Conservation (phyloP, 2,329 filamentous ascomycete species). For the Fusarium setosum region DNA sequence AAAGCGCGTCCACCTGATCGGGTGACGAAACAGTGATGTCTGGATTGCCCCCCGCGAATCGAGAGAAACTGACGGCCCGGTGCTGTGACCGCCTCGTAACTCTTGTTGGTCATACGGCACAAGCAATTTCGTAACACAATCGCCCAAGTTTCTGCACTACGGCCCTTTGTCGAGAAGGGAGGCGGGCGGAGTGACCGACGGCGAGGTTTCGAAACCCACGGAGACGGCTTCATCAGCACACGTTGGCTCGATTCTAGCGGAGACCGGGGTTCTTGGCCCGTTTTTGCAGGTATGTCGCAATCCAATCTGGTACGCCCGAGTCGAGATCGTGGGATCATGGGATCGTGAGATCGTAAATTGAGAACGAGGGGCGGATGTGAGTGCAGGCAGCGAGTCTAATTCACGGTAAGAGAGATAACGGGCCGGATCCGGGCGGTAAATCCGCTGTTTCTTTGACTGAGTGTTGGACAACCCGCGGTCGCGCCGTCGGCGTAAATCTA, state of each 20-base stretch:
- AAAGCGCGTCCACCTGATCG: slow-evolving; percentile 2
- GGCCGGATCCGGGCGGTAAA: not conserved
- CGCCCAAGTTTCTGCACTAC: not conserved
- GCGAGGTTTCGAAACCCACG: not conserved
- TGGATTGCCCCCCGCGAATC: no score
- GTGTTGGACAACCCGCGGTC: no score
- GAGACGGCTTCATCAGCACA: not conserved
- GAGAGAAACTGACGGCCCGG: not conserved
- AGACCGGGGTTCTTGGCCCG: not conserved
- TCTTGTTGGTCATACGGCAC: not conserved
- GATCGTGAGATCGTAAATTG: no score
- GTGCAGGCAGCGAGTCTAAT: no score
- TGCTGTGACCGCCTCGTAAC: slow-evolving; percentile 1
- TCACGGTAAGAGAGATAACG: not conserved
- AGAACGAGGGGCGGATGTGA: not conserved
- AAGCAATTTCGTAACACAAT: slow-evolving; percentile 2
- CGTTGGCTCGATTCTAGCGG: not conserved
- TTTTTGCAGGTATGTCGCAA: not conserved
- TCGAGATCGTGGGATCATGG: no score
- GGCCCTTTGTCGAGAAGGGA: not conserved
- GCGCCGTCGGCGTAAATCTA: no score
- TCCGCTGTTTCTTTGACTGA: not conserved
- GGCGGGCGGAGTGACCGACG: not conserved
- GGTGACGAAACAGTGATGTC: not conserved
- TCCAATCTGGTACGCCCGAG: not conserved